Percentiles rank a stretch among this genome's conserved stretches.
phyloP scores from a whole-genome alignment of 495 filamentous ascomycete genomes.

The Hypoxylon subgilvum region DNA sequence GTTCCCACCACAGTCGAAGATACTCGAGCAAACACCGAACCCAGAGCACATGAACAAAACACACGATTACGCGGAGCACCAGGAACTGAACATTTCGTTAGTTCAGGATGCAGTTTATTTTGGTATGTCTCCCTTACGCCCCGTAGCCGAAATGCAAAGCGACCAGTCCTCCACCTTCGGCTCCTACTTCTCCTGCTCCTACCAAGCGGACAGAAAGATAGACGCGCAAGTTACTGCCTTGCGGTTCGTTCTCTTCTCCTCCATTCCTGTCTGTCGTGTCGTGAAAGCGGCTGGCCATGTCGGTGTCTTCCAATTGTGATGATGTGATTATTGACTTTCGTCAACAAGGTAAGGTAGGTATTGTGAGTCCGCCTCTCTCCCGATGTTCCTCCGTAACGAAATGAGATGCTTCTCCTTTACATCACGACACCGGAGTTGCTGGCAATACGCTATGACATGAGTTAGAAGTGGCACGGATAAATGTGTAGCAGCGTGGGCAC shows the following conservation, averaged over 20 bases:
- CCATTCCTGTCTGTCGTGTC: too few relatives aligned
- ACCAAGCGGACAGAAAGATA: constrained; percentile 26
- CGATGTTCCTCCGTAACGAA: constrained; percentile 22
- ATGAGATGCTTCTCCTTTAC: constrained; percentile 71
- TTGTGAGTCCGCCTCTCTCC: constrained; percentile 36
- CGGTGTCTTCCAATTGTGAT: constrained; percentile 34
- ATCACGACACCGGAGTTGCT: constrained; percentile 99
- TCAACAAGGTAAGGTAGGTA: constrained; percentile 30
- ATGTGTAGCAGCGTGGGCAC: constrained; percentile 35
- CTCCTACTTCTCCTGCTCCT: too few relatives aligned
- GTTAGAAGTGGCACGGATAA: background rate
- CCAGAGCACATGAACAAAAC: too few relatives aligned
- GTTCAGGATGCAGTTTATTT: constrained; percentile 45
- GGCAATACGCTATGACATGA: constrained; percentile 80
- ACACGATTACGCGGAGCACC: too few relatives aligned
- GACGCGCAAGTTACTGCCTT: constrained; percentile 4
- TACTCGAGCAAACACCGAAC: too few relatives aligned
- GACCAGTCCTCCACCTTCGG: constrained; percentile 46
- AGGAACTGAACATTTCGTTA: constrained; percentile 41
- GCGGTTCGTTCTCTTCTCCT: constrained; percentile 13
- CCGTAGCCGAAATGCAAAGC: constrained; percentile 50
- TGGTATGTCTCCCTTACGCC: constrained; percentile 47
- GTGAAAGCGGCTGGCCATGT: constrained; percentile 23
- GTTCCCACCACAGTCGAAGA: too few relatives aligned
- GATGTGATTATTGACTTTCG: constrained; percentile 24